Conservation (phyloP, 106 monocot genomes). For the Iris macrosiphon region DNA sequence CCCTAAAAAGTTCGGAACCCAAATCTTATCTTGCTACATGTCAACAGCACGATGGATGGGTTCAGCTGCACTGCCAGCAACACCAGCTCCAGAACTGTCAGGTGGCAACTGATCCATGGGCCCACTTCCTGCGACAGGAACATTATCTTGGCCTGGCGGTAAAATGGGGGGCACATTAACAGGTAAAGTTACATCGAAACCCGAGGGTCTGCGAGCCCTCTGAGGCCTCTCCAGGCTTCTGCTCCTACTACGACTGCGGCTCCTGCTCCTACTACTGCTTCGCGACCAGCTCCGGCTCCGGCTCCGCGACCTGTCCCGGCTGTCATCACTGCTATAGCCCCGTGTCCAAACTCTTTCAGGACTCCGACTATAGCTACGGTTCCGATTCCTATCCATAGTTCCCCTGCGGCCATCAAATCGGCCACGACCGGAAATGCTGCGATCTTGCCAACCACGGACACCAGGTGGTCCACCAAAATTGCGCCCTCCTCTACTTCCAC, state of each 20-base stretch:
- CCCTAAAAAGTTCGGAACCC: too few species aligned
- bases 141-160: background rate
- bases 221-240: slow-evolving; percentile 9
- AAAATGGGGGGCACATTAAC: background rate
- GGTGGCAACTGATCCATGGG: background rate
- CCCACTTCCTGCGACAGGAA: background rate
- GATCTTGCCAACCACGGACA: slow-evolving; percentile 37
- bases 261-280: slow-evolving; percentile 40
- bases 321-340: slow-evolving; percentile 25
- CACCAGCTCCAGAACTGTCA: background rate
- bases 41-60: background rate
- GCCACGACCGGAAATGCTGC: slow-evolving; percentile 37
- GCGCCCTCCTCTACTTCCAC: slow-evolving; percentile 17
- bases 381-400: slow-evolving; percentile 26
- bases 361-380: slow-evolving; percentile 49
- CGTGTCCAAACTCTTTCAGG: slow-evolving; percentile 44
- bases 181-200: background rate
- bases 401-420: slow-evolving; percentile 37
- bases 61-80: background rate
- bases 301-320: background rate
- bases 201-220: slow-evolving; percentile 1
- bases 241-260: slow-evolving; percentile 36
- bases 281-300: slow-evolving; percentile 6
- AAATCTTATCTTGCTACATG: background rate
- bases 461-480: slow-evolving; percentile 4